A percentile compares a stretch with the other conserved stretches of the same genome.
Conservation (phyloP, 1,284 basidiomycete genomes). For the Peniophora sp. region DNA sequence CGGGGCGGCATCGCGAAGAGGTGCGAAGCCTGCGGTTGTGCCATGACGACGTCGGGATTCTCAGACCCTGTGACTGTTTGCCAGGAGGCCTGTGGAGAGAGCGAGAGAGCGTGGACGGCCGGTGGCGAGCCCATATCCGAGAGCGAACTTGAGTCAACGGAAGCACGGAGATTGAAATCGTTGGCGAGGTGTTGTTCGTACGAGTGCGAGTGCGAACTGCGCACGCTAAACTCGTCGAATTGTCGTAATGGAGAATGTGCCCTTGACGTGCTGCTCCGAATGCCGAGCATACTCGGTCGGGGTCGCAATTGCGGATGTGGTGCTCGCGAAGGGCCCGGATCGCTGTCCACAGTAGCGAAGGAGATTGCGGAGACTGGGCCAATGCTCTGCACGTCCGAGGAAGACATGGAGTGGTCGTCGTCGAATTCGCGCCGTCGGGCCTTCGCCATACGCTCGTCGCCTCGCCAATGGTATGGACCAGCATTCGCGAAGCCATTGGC, state of each 20-base stretch:
- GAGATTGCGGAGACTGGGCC: slow-evolving; percentile 66
- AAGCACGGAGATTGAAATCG: slow-evolving; percentile 70
- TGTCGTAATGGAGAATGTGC: slow-evolving; percentile 59
- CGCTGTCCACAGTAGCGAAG: slow-evolving; percentile 73
- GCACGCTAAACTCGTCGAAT: slow-evolving; percentile 63
- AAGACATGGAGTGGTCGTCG: slow-evolving; percentile 87
- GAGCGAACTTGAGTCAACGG: slow-evolving; percentile 54
- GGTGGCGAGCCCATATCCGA: slow-evolving; percentile 65
- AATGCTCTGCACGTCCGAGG: slow-evolving; percentile 72
- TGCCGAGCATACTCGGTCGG: slow-evolving; percentile 50
- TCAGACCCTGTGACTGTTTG: slow-evolving; percentile 19
- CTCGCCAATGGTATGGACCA: slow-evolving; percentile 40
- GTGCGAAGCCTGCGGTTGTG: slow-evolving; percentile 21
- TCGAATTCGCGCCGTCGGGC: slow-evolving; percentile 77
- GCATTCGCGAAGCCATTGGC: neutral
- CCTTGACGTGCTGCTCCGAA: slow-evolving; percentile 67
- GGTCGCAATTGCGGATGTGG: slow-evolving; percentile 30
- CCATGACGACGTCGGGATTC: slow-evolving; percentile 14
- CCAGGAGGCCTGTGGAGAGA: slow-evolving; percentile 49
- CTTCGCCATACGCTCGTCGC: slow-evolving; percentile 62
- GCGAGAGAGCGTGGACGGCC: slow-evolving; percentile 62
- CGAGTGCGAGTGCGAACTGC: slow-evolving; percentile 78
- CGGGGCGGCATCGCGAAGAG: slow-evolving; percentile 41
- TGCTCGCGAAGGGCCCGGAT: slow-evolving; percentile 65
- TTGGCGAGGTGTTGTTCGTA: slow-evolving; percentile 74